A percentile compares a stretch with the other conserved stretches of the same genome.
These are phyloP conservation scores for Trypanosoma lewisi DNA, from an alignment of 208 protist species.

Conservation along the genomic window DNA sequence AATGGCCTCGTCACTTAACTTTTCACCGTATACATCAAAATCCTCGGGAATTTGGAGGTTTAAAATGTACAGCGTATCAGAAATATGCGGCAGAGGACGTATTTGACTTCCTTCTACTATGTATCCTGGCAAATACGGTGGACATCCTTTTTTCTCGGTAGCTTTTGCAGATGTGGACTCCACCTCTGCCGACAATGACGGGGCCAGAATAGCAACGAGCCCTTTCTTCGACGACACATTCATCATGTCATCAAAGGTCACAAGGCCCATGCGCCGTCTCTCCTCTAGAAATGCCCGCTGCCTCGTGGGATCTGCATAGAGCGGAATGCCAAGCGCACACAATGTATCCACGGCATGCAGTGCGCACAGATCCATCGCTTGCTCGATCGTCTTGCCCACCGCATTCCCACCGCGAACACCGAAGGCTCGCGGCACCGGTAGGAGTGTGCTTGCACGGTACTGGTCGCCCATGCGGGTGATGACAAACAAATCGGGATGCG, in stretches of 20 bases:
- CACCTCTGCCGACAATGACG: conserved; percentile 6
- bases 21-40: conserved; percentile 52
- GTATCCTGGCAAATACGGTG: conserved; percentile 63
- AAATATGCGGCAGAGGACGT: conserved; percentile 48
- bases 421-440: conserved; percentile 56
- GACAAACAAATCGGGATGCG: conserved; percentile 65
- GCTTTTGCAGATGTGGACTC: not conserved
- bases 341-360: conserved; percentile 77
- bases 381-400: conserved; percentile 43
- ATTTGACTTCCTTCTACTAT: conserved; percentile 49
- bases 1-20: conserved; percentile 27
- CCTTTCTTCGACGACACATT: conserved; percentile 26
- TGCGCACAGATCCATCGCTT: conserved; percentile 64
- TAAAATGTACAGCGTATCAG: conserved; percentile 44
- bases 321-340: conserved; percentile 42
- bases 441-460: conserved; percentile 70
- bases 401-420: conserved; percentile 69
- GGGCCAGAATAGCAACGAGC: conserved; percentile 29
- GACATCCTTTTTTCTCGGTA: conserved; percentile 7
- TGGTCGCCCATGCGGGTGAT: conserved; percentile 63
- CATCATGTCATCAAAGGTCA: conserved; percentile 33
- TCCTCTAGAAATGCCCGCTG: conserved; percentile 46
- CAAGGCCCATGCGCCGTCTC: conserved; percentile 33
- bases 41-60: conserved; percentile 62
- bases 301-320: conserved; percentile 41